phyloP scores from a whole-genome alignment of 257 asterid species.

The Fraxinus americana region DNA sequence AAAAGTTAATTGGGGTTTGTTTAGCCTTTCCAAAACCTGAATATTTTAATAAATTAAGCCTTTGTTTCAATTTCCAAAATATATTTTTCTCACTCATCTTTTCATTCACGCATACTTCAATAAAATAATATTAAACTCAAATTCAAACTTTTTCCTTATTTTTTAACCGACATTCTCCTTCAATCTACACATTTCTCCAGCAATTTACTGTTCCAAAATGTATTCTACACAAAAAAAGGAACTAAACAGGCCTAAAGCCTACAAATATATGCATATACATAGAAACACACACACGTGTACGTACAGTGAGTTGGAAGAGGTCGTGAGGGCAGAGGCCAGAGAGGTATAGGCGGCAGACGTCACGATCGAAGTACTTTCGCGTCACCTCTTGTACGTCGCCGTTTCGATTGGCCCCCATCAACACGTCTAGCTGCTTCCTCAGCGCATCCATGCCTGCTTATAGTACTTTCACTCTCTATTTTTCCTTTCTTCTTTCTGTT shows the following conservation, averaged over 20 bases:
- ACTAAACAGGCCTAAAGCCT: not conserved
- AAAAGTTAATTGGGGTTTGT: not conserved
- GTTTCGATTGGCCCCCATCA: slow-evolving; percentile 93
- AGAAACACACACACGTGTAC: slow-evolving; percentile 4
- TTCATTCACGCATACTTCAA: no score
- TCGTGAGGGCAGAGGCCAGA: slow-evolving; percentile 95
- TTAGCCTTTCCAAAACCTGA: not conserved
- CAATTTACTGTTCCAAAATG: no score
- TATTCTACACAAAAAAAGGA: no score
- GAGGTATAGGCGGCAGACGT: slow-evolving; percentile 91
- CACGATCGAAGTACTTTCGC: slow-evolving; percentile 89
- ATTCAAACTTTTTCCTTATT: no score
- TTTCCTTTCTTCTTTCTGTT: not conserved
- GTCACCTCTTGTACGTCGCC: slow-evolving; percentile 82
- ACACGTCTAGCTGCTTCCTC: slow-evolving; percentile 87
- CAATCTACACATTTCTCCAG: no score
- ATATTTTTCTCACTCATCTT: no score
- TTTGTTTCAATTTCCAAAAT: no score
- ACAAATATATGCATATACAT: not conserved
- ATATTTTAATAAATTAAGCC: not conserved
- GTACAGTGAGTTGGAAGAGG: slow-evolving; percentile 86
- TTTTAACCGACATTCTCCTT: no score
- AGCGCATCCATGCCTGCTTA: slow-evolving; percentile 68
- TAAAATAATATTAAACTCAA: no score
- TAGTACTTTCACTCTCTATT: not conserved